Conservation (phyloP, 768 basidiomycete species). For the Suillus sp. region DNA sequence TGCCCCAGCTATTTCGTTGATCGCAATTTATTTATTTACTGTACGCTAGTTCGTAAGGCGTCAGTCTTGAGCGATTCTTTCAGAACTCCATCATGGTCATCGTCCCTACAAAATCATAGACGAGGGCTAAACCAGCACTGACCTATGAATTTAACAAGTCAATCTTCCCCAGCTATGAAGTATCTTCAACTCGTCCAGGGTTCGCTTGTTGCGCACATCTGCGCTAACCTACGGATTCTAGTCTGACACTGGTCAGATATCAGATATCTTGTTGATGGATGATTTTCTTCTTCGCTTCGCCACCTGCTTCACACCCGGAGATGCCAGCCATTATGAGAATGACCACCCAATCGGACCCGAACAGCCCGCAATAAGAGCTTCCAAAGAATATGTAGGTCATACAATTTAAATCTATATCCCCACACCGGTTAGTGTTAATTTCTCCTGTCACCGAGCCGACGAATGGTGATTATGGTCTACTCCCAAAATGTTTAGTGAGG, state of each 20-base stretch:
- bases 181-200: slow-evolving; percentile 40
- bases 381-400: too few species aligned
- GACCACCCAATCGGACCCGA: too few species aligned
- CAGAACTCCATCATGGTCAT: neutral
- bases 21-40: neutral
- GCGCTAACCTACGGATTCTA: slow-evolving; percentile 20
- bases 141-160: neutral
- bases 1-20: neutral
- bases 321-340: too few species aligned
- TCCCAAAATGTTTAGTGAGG: neutral
- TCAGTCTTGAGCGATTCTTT: neutral
- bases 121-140: neutral
- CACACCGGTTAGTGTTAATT: too few species aligned
- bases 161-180: neutral
- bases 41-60: neutral
- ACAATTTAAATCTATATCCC: too few species aligned
- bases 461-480: too few species aligned
- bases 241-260: slow-evolving; percentile 80
- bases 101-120: neutral
- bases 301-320: slow-evolving; percentile 43
- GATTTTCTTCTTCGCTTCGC: slow-evolving; percentile 70
- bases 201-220: slow-evolving; percentile 37
- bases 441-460: neutral
- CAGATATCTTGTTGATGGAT: slow-evolving; percentile 72
- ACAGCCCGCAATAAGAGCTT: too few species aligned